Conservation (phyloP, 805 yeast genomes). For the Wickerhamomyces rabaulensis region DNA sequence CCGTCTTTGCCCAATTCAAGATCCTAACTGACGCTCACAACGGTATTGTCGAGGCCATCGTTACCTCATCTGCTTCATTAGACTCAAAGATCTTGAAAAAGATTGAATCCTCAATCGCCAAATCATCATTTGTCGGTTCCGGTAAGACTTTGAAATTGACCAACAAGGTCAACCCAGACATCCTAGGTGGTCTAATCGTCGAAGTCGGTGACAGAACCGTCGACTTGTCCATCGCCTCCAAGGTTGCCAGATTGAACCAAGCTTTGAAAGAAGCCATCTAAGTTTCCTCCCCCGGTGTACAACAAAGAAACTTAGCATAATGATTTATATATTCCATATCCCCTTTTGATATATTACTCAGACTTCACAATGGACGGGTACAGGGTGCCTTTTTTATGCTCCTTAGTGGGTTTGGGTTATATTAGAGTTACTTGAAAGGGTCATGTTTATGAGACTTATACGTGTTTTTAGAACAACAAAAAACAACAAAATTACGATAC, state of each 20-base stretch:
- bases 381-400: background rate
- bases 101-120: slow-evolving; percentile 71
- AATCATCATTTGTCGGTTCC: slow-evolving; percentile 75
- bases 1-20: slow-evolving; percentile 66
- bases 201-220: slow-evolving; percentile 97
- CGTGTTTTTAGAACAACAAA: background rate
- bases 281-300: too few species aligned
- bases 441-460: background rate
- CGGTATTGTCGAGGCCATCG: slow-evolving; percentile 89
- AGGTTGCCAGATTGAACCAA: slow-evolving; percentile 85
- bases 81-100: slow-evolving; percentile 76
- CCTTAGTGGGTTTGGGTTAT: too few species aligned
- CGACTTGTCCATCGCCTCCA: slow-evolving; percentile 82
- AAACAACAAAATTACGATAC: background rate
- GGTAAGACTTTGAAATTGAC: slow-evolving; percentile 82
- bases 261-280: slow-evolving; percentile 82
- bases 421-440: background rate
- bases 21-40: slow-evolving; percentile 81
- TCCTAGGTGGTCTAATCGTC: slow-evolving; percentile 92
- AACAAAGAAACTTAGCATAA: too few species aligned
- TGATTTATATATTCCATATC: background rate
- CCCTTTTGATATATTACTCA: background rate
- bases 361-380: background rate
- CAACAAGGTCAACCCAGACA: slow-evolving; percentile 82
- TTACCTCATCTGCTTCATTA: slow-evolving; percentile 81